These are phyloP conservation scores for Cystofilobasidium capitatum DNA, from an alignment of 768 basidiomycete species.

Conservation along the genomic window DNA sequence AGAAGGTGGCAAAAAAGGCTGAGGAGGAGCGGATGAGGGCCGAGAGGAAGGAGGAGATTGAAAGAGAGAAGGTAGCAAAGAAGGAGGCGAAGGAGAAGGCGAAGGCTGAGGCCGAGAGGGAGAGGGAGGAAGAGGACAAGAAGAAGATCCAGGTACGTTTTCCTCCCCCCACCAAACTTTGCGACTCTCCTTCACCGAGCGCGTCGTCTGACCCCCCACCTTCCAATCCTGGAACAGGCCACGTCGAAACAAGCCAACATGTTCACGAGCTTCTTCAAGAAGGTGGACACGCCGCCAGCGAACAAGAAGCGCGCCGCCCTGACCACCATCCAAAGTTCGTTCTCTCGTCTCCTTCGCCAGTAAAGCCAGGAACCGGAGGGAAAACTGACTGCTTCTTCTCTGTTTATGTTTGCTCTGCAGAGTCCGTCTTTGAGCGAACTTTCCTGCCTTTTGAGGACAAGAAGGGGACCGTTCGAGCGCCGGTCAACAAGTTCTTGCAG, in stretches of 20 bases:
- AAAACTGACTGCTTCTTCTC: not conserved
- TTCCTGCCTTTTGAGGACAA: constrained; percentile 74
- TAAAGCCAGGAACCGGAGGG: too few species aligned
- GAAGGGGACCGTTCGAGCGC: constrained; percentile 63
- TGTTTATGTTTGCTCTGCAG: not conserved
- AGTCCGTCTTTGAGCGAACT: constrained; percentile 58
- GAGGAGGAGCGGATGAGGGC: constrained; percentile 53
- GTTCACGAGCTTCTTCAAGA: constrained; percentile 66
- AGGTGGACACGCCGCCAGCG: constrained; percentile 45
- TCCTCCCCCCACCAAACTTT: not conserved
- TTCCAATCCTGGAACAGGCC: constrained; percentile 35
- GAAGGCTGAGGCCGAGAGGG: constrained; percentile 40
- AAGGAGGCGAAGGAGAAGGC: constrained; percentile 48
- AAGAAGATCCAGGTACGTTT: constrained; percentile 49
- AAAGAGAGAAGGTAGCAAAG: constrained; percentile 26
- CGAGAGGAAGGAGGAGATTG: constrained; percentile 24
- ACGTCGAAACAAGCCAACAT: constrained; percentile 63
- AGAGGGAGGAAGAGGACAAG: constrained; percentile 47
- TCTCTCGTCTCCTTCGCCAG: too few species aligned
- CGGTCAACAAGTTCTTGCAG: constrained; percentile 61
- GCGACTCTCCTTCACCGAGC: not conserved
- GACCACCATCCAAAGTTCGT: constrained; percentile 30
- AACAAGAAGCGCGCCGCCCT: constrained; percentile 30
- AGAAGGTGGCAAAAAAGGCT: constrained; percentile 28
- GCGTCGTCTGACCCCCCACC: not conserved